Percentiles rank a stretch among this genome's conserved stretches.
Conservation (phyloP, 225 moss, liverwort and hornwort genomes). For the Antitrichia curtipendula region DNA sequence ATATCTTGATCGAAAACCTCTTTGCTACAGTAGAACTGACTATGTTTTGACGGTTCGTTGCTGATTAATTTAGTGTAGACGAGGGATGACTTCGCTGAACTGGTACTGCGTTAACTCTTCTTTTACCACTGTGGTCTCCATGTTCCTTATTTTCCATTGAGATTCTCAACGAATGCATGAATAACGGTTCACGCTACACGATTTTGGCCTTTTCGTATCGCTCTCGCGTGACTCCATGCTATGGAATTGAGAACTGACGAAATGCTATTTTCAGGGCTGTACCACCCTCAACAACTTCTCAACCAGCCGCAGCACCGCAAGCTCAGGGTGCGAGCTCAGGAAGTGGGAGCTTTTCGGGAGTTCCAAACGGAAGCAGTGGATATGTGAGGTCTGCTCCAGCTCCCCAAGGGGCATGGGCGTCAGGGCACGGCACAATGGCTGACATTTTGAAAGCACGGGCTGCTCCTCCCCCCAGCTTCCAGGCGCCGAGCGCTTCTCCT, state of each 20-base stretch:
- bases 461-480: slow-evolving; percentile 18
- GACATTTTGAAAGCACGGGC: slow-evolving; percentile 41
- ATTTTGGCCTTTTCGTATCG: not conserved
- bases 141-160: not conserved
- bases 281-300: not conserved
- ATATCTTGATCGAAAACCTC: not conserved
- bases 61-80: not conserved
- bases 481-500: slow-evolving; percentile 5
- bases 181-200: not conserved
- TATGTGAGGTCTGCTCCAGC: slow-evolving; percentile 15
- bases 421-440: slow-evolving; percentile 44
- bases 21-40: not conserved
- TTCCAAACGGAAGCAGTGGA: slow-evolving; percentile 25
- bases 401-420: slow-evolving; percentile 39
- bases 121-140: not conserved
- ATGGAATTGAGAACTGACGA: not conserved
- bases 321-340: not conserved
- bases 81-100: not conserved
- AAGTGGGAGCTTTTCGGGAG: slow-evolving; percentile 4
- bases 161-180: not conserved
- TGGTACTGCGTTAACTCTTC: not conserved
- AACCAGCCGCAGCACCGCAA: slow-evolving; percentile 7
- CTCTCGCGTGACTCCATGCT: not conserved
- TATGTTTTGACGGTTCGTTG: not conserved
- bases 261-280: not conserved